These are phyloP conservation scores for Vaccinium myrtillus DNA, from an alignment of 148 eudicot genomes.

Conservation along the genomic window DNA sequence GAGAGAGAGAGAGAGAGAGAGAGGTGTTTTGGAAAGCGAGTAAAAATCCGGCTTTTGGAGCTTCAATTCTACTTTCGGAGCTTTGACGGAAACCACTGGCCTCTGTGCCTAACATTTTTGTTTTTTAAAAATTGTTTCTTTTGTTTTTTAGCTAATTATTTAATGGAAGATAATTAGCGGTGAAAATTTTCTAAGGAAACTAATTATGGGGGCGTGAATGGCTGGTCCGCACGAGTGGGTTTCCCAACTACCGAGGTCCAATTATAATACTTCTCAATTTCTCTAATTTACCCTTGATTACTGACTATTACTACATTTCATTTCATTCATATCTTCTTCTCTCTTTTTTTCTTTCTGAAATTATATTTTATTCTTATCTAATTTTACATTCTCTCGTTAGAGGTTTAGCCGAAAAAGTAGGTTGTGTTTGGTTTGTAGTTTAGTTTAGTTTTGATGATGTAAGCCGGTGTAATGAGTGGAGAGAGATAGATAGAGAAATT, in stretches of 20 bases:
- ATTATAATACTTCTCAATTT: conserved; percentile 17
- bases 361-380: too few relatives aligned
- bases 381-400: too few relatives aligned
- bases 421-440: too few relatives aligned
- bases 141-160: conserved; percentile 31
- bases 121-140: conserved; percentile 14
- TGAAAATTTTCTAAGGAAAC: background rate
- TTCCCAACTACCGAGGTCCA: conserved; percentile 36
- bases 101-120: background rate
- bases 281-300: conserved; percentile 13
- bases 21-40: conserved; percentile 16
- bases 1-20: background rate
- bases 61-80: conserved; percentile 12
- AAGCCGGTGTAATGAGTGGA: too few relatives aligned
- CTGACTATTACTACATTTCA: background rate
- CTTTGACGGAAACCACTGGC: conserved; percentile 17
- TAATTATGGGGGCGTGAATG: conserved; percentile 51
- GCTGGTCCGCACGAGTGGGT: conserved; percentile 63
- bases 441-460: too few relatives aligned
- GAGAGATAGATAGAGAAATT: too few relatives aligned
- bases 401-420: too few relatives aligned
- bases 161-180: conserved; percentile 17
- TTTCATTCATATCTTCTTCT: too few relatives aligned
- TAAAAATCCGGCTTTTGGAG: conserved; percentile 19
- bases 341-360: too few relatives aligned